A percentile compares a stretch with the other conserved stretches of the same genome.
Evolutionary conservation across 2,329 filamentous ascomycete genomes (phyloP).

Genomic region (Alternaria infectoria): DNA sequence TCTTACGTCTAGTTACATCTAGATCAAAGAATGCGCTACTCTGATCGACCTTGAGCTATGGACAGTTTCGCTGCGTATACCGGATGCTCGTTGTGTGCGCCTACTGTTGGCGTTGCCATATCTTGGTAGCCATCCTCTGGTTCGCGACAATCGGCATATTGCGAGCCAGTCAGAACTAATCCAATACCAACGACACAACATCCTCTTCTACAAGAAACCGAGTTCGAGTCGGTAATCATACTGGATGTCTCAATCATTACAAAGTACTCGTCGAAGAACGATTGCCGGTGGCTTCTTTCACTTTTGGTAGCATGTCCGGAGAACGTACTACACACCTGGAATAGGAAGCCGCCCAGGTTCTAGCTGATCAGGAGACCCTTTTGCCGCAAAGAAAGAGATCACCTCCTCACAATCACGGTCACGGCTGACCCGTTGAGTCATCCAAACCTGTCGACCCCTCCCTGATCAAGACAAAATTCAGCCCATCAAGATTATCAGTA

Average conservation of each 20-base stretch:
- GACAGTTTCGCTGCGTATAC: background rate
- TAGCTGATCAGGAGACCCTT: background rate
- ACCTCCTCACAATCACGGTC: fast-evolving
- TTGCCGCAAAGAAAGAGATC: background rate
- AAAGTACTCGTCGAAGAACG: background rate
- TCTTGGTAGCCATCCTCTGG: background rate
- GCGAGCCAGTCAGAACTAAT: background rate
- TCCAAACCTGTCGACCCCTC: background rate
- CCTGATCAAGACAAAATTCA: background rate
- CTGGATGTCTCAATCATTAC: background rate
- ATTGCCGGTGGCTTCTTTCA: background rate
- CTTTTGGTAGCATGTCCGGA: background rate
- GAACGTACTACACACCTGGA: background rate
- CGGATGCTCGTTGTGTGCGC: fast-evolving
- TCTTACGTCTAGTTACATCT: background rate
- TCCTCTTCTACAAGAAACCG: background rate
- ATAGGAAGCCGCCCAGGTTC: background rate
- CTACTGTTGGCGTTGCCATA: background rate
- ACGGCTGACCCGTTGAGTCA: background rate
- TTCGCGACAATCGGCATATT: background rate
- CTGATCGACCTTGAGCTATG: background rate
- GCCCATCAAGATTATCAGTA: background rate
- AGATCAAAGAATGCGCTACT: fast-evolving
- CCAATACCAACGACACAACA: background rate
- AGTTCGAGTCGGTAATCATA: background rate